Conservation (phyloP, 805 yeast genomes). For the Blastobotrys attinorum region DNA sequence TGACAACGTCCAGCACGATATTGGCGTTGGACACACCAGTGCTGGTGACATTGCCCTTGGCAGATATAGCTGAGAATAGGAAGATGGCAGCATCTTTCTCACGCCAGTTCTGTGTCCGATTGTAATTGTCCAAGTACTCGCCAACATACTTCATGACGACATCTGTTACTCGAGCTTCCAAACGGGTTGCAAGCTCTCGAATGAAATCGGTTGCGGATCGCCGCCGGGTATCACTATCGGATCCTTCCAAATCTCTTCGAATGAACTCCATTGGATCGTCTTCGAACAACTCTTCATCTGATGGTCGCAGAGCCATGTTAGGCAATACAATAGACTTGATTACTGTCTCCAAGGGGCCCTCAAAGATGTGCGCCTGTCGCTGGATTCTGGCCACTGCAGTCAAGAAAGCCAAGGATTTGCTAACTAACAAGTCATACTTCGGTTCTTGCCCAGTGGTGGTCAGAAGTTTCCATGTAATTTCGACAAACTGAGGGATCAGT, state of each 20-base stretch:
- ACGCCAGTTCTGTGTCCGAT: constrained; percentile 58
- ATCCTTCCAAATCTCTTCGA: constrained; percentile 89
- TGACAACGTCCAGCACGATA: constrained; percentile 73
- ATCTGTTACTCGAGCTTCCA: constrained; percentile 65
- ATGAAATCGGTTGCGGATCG: constrained; percentile 89
- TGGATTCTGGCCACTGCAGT: constrained; percentile 72
- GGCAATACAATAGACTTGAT: constrained; percentile 82
- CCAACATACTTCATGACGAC: constrained; percentile 68
- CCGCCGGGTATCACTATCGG: constrained; percentile 87
- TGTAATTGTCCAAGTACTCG: constrained; percentile 50
- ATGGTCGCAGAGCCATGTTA: constrained; percentile 73
- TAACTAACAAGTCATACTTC: constrained; percentile 78
- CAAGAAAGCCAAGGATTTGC: constrained; percentile 70
- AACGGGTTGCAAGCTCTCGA: constrained; percentile 73
- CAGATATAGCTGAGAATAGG: constrained; percentile 80
- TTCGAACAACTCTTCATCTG: constrained; percentile 89
- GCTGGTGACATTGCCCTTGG: constrained; percentile 81
- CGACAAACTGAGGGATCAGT: constrained; percentile 67
- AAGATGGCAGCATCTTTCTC: constrained; percentile 81
- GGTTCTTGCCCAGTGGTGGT: constrained; percentile 57
- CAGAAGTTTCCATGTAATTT: constrained; percentile 72
- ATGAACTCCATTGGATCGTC: constrained; percentile 95
- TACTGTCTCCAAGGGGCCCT: constrained; percentile 60
- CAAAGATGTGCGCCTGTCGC: constrained; percentile 55
- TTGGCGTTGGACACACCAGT: constrained; percentile 86